Evolutionary conservation across 805 yeast genomes (phyloP).

Genomic region (Starmerella potacharoeniae): DNA sequence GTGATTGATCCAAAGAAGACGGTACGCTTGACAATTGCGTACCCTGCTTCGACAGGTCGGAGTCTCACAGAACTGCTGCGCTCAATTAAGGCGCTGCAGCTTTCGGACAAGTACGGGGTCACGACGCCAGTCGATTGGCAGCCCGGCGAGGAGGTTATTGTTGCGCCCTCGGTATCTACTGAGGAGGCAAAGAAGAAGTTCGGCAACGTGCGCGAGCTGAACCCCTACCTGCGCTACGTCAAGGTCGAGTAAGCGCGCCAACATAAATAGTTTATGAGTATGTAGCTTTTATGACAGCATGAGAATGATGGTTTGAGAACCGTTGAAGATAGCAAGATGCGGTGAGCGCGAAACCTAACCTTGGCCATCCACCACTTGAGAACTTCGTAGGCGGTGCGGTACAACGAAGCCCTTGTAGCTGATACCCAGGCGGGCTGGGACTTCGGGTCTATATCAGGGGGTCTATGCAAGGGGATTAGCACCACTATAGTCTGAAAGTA

Average conservation of each 20-base stretch:
- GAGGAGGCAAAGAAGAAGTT: slow-evolving; percentile 70
- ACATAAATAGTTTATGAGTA: no score
- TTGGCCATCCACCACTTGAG: no score
- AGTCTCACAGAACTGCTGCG: neutral
- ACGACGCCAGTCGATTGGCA: slow-evolving; percentile 91
- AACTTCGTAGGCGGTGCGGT: no score
- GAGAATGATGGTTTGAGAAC: no score
- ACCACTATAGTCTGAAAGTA: no score
- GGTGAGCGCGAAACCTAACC: no score
- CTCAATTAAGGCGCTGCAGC: slow-evolving; percentile 69
- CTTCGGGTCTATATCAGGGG: no score
- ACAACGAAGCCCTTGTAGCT: no score
- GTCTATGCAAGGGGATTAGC: no score
- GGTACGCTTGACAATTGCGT: slow-evolving; percentile 71
- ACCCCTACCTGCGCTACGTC: slow-evolving; percentile 79
- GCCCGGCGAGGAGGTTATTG: slow-evolving; percentile 81
- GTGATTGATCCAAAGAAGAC: slow-evolving; percentile 84
- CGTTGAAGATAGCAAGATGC: no score
- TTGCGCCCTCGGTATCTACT: slow-evolving; percentile 74
- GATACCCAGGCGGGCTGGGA: no score
- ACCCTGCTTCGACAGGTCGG: slow-evolving; percentile 57
- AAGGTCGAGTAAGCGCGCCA: slow-evolving; percentile 12
- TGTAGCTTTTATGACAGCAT: no score
- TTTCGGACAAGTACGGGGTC: slow-evolving; percentile 60
- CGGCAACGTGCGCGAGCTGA: slow-evolving; percentile 74